A percentile compares a stretch with the other conserved stretches of the same genome.
Conservation (phyloP, 768 basidiomycete species). For the Pleurotus platypus region DNA sequence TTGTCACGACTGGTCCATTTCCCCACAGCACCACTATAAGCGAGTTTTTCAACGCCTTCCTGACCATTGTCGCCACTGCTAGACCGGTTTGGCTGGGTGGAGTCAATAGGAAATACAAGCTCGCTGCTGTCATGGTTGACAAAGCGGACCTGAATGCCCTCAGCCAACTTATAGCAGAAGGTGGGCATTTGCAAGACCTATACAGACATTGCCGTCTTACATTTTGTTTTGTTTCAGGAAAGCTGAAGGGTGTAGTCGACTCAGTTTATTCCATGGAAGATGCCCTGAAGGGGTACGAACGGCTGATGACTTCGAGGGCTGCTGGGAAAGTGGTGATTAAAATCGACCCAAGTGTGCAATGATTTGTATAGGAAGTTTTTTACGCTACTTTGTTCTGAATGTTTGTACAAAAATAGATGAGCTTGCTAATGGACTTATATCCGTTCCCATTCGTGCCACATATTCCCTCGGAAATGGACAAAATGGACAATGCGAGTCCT, state of each 20-base stretch:
- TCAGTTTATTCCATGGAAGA: slow-evolving; percentile 37
- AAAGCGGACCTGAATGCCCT: slow-evolving; percentile 7
- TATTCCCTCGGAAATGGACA: too few species aligned
- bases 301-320: slow-evolving; percentile 41
- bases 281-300: slow-evolving; percentile 46
- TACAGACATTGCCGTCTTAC: background rate
- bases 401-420: too few species aligned
- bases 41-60: slow-evolving; percentile 18
- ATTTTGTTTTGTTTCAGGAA: slow-evolving; percentile 22
- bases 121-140: slow-evolving; percentile 7
- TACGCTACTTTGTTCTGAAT: too few species aligned
- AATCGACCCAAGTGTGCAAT: background rate
- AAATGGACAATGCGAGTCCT: too few species aligned
- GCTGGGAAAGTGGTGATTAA: slow-evolving; percentile 52
- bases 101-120: slow-evolving; percentile 29
- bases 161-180: slow-evolving; percentile 7
- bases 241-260: slow-evolving; percentile 43
- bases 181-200: background rate
- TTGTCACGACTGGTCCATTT: slow-evolving; percentile 39
- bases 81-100: slow-evolving; percentile 44
- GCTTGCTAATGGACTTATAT: too few species aligned
- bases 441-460: too few species aligned
- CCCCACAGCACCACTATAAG: slow-evolving; percentile 19
- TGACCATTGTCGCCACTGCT: slow-evolving; percentile 13
- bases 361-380: too few species aligned